Evolutionary conservation across 2,329 filamentous ascomycete species (phyloP).

Genomic region (Chaetothyriales sp.): DNA sequence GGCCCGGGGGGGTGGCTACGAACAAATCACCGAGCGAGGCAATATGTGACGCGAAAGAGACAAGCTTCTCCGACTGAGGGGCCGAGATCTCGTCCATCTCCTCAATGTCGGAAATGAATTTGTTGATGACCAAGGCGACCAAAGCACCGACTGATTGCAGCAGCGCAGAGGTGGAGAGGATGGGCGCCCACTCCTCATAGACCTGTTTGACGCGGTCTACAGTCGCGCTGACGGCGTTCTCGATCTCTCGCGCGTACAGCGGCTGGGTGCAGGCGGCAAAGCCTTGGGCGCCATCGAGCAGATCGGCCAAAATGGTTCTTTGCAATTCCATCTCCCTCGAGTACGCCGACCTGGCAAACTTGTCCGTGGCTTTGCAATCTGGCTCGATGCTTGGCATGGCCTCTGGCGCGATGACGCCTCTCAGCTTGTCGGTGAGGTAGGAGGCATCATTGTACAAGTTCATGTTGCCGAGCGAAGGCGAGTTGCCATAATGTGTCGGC

Average conservation of each 20-base stretch:
- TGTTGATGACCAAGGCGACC: slow-evolving; percentile 42
- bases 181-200: slow-evolving; percentile 42
- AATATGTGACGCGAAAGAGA: slow-evolving; percentile 42
- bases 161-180: slow-evolving; percentile 46
- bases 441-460: slow-evolving; percentile 52
- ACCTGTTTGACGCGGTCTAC: slow-evolving; percentile 45
- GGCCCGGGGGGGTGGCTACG: slow-evolving; percentile 27
- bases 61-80: slow-evolving; percentile 46
- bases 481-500: slow-evolving; percentile 32
- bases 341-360: slow-evolving; percentile 48
- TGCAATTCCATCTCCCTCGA: slow-evolving; percentile 52
- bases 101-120: slow-evolving; percentile 48
- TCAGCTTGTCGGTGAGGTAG: slow-evolving; percentile 43
- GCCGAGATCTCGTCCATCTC: slow-evolving; percentile 52
- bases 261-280: slow-evolving; percentile 46
- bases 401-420: slow-evolving; percentile 26
- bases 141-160: slow-evolving; percentile 50
- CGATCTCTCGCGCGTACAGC: slow-evolving; percentile 47
- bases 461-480: slow-evolving; percentile 42
- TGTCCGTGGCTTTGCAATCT: slow-evolving; percentile 43
- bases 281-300: slow-evolving; percentile 50
- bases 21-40: slow-evolving; percentile 46
- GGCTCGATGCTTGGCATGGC: slow-evolving; percentile 30
- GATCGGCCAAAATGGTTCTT: slow-evolving; percentile 46
- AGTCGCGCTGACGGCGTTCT: slow-evolving; percentile 44